These are phyloP conservation scores for Zymoseptoria brevis DNA, from an alignment of 2,329 filamentous ascomycete species.

Conservation along the genomic window DNA sequence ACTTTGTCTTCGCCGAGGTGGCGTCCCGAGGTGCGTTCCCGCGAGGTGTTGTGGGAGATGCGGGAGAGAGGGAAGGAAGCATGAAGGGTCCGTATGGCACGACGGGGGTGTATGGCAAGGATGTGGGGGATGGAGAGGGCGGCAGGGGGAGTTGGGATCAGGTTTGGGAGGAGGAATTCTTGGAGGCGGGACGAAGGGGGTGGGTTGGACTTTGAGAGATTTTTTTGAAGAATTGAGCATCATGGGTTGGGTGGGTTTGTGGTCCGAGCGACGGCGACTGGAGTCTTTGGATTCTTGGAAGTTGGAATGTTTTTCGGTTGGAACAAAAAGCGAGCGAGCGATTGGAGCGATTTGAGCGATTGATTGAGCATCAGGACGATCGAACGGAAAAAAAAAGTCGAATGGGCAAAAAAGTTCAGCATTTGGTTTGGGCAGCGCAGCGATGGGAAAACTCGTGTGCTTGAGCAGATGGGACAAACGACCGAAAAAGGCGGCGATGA, in stretches of 20 bases:
- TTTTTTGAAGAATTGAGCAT: not conserved
- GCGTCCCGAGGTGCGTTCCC: slow-evolving; percentile 37
- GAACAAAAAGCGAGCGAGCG: not conserved
- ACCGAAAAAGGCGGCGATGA: too few species aligned
- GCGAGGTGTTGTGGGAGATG: slow-evolving; percentile 1
- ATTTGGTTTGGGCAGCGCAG: too few species aligned
- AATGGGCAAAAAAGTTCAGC: too few species aligned
- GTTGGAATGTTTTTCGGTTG: not conserved
- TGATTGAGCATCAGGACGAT: too few species aligned
- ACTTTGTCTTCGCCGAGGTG: slow-evolving; percentile 39
- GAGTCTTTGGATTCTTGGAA: not conserved
- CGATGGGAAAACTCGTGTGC: too few species aligned
- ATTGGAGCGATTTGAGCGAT: not conserved
- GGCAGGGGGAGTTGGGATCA: slow-evolving; percentile 24
- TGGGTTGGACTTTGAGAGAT: slow-evolving; percentile 26
- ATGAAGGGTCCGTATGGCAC: slow-evolving; percentile 44
- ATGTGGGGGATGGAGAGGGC: slow-evolving; percentile 33
- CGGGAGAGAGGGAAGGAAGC: slow-evolving; percentile 24
- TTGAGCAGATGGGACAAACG: too few species aligned
- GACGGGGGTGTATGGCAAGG: slow-evolving; percentile 43
- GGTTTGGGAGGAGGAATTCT: slow-evolving; percentile 29
- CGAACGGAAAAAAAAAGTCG: too few species aligned
- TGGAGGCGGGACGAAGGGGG: slow-evolving; percentile 25
- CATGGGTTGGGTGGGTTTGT: not conserved
- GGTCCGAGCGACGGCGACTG: not conserved